Percentiles rank a stretch among this genome's conserved stretches.
Conservation (phyloP, 257 asterid genomes). For the Orobanche coerulescens region DNA sequence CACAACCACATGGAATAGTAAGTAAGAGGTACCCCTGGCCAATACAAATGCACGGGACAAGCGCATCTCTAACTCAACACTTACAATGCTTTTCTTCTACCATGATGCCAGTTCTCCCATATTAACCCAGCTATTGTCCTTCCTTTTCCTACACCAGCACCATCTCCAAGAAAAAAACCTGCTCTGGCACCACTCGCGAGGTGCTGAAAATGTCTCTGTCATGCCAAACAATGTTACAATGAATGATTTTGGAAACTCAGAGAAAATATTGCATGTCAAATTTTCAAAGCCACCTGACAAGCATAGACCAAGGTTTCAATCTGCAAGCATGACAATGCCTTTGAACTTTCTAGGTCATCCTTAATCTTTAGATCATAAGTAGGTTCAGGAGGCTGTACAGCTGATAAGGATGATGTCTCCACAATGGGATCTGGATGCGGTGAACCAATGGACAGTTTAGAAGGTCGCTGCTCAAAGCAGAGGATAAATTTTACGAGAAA, state of each 20-base stretch:
- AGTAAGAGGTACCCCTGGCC: constrained; percentile 15
- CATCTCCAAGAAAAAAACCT: constrained; percentile 98
- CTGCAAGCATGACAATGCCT: constrained; percentile 87
- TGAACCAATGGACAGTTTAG: constrained; percentile 79
- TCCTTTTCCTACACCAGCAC: constrained; percentile 99
- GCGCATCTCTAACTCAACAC: constrained; percentile 23
- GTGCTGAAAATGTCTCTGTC: constrained; percentile 92
- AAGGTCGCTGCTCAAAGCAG: constrained; percentile 61
- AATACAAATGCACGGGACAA: constrained; percentile 12
- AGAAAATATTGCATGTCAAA: constrained; percentile 16
- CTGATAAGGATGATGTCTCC: constrained; percentile 92
- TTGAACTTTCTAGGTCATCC: constrained; percentile 68
- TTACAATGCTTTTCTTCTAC: constrained; percentile 85
- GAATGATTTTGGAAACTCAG: constrained; percentile 19
- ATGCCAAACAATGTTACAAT: constrained; percentile 18
- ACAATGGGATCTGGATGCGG: constrained; percentile 96
- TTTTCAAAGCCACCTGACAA: constrained; percentile 62
- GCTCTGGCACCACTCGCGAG: constrained; percentile 83
- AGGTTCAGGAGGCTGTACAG: constrained; percentile 97
- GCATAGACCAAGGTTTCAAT: constrained; percentile 96
- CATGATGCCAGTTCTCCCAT: constrained; percentile 97
- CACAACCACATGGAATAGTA: constrained; percentile 4
- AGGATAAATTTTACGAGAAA: constrained; percentile 22
- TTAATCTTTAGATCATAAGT: constrained; percentile 65
- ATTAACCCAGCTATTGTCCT: constrained; percentile 95